Conservation (phyloP, 345 rosid genomes). For the Luvunga scandens region DNA sequence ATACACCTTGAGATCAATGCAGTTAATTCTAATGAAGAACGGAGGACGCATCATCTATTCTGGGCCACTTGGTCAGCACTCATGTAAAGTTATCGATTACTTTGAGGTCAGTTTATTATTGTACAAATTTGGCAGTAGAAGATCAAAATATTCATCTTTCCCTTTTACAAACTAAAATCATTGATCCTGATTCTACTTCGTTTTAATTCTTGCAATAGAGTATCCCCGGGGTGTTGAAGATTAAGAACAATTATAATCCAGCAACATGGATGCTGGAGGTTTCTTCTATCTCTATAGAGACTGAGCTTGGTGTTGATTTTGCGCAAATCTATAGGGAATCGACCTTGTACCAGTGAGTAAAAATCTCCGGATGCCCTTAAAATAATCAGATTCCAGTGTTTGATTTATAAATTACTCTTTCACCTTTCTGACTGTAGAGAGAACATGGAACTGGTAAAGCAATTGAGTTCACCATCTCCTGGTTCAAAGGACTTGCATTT, state of each 20-base stretch:
- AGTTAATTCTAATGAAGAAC: constrained; percentile 42
- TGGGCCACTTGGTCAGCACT: constrained; percentile 39
- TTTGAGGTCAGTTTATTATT: constrained; percentile 31
- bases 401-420: not conserved
- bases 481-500: constrained; percentile 30
- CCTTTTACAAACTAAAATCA: not conserved
- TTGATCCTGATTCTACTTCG: not conserved
- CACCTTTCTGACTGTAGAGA: constrained; percentile 23
- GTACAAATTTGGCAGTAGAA: not conserved
- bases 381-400: constrained; percentile 6
- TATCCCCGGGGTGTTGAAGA: constrained; percentile 37
- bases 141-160: not conserved
- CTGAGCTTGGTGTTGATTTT: constrained; percentile 40
- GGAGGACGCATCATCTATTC: constrained; percentile 39
- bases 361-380: not conserved
- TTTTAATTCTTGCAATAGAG: constrained; percentile 15
- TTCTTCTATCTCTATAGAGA: constrained; percentile 35
- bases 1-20: constrained; percentile 6
- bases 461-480: constrained; percentile 29
- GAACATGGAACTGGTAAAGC: constrained; percentile 19
- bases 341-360: constrained; percentile 29
- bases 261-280: constrained; percentile 55
- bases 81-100: constrained; percentile 36
- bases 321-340: constrained; percentile 35
- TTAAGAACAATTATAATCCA: constrained; percentile 44